Conservation (phyloP, 2,329 filamentous ascomycete genomes). For the Bertia moriformis region DNA sequence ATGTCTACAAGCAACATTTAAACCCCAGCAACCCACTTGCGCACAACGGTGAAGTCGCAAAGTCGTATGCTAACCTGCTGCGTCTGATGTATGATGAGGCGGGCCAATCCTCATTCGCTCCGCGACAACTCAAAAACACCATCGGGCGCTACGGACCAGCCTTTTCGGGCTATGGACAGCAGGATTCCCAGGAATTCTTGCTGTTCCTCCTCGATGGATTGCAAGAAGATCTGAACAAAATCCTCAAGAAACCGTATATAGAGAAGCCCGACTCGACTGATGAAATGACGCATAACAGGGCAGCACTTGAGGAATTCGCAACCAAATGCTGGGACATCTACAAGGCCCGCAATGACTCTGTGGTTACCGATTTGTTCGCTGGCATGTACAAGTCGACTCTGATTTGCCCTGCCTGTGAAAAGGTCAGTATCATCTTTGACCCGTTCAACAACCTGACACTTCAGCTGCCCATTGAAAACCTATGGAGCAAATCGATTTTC, state of each 20-base stretch:
- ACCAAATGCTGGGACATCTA: conserved; percentile 85
- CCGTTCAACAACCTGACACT: conserved; percentile 91
- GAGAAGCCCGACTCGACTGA: conserved; percentile 97
- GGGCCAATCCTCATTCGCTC: conserved; percentile 47
- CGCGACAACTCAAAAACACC: conserved; percentile 66
- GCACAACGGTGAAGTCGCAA: conserved; percentile 75
- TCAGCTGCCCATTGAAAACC: conserved; percentile 73
- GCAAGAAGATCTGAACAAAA: conserved; percentile 86
- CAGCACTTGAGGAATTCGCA: conserved; percentile 71
- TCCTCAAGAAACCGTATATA: conserved; percentile 91
- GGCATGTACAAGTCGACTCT: conserved; percentile 98
- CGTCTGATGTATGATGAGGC: conserved; percentile 61
- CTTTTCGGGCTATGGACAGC: conserved; percentile 89
- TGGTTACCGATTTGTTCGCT: conserved; percentile 88
- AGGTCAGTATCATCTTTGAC: conserved; percentile 97
- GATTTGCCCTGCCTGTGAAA: conserved; percentile 77
- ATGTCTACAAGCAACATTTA: conserved; percentile 61
- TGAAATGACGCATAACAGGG: conserved; percentile 74
- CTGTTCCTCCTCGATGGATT: conserved; percentile 88
- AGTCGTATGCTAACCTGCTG: conserved; percentile 63
- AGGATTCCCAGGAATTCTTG: conserved; percentile 93
- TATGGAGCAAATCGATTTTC: conserved; percentile 61
- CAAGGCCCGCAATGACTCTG: conserved; percentile 80
- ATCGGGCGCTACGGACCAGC: conserved; percentile 70
- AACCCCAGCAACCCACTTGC: conserved; percentile 76